Percentiles rank a stretch among this genome's conserved stretches.
Evolutionary conservation across 163 green algal species (phyloP).

Genomic region (Chlorella variabilis): DNA sequence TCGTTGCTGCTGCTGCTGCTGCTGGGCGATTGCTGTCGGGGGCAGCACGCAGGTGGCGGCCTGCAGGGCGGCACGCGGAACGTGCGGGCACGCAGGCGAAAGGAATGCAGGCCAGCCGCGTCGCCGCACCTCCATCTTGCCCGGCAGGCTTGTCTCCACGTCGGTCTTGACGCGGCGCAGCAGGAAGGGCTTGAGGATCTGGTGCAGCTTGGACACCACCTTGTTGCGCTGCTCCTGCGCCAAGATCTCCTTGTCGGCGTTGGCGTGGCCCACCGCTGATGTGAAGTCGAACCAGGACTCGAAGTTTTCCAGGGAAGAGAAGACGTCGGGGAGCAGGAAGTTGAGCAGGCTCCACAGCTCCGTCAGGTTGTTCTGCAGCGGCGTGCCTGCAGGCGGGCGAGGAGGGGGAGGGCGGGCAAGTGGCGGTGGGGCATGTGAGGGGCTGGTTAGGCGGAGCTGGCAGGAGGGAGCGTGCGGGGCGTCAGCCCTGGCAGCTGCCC

Average conservation of each 20-base stretch:
- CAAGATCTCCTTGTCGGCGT: conserved; percentile 61
- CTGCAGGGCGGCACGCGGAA: no score
- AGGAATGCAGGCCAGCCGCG: no score
- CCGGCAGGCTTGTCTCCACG: conserved; percentile 89
- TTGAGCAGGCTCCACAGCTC: conserved; percentile 98
- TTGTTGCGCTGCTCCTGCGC: conserved; percentile 80
- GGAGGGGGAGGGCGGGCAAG: background rate
- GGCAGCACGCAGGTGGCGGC: no score
- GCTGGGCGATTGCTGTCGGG: background rate
- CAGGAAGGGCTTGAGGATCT: conserved; percentile 96
- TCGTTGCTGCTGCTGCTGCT: no score
- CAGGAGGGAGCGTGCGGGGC: no score
- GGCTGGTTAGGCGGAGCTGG: no score
- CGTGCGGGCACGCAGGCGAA: no score
- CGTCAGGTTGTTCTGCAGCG: conserved; percentile 97
- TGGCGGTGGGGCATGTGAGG: background rate
- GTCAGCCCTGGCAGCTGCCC: no score
- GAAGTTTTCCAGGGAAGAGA: conserved; percentile 87
- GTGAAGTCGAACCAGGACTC: conserved; percentile 94
- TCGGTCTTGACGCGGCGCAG: conserved; percentile 96
- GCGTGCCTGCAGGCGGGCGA: conserved; percentile 78
- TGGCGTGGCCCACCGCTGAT: conserved; percentile 42
- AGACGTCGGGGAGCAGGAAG: conserved; percentile 96
- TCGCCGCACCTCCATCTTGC: conserved; percentile 83
- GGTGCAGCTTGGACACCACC: conserved; percentile 94